A percentile compares a stretch with the other conserved stretches of the same genome.
Conservation (phyloP, 257 asterid species). For the Voacanga thouarsii region DNA sequence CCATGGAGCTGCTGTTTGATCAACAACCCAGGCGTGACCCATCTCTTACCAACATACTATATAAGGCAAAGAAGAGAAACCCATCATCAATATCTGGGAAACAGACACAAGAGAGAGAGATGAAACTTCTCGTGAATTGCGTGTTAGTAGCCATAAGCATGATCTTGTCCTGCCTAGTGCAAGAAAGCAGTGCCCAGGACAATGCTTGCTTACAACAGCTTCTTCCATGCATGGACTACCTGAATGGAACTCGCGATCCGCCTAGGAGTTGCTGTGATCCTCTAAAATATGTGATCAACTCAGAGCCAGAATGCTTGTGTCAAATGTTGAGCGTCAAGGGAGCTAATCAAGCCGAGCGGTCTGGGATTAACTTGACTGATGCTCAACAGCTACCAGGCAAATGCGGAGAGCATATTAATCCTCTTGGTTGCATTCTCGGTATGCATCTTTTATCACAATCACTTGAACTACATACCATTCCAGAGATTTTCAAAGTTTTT, state of each 20-base stretch:
- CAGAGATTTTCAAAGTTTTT: background rate
- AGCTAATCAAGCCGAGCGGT: conserved; percentile 56
- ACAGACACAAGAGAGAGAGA: background rate
- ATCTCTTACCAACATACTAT: background rate
- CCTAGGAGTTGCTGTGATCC: conserved; percentile 70
- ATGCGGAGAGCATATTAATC: conserved; percentile 77
- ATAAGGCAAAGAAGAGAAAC: background rate
- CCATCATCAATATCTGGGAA: background rate
- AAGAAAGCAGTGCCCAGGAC: conserved; percentile 19
- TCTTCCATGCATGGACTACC: conserved; percentile 59
- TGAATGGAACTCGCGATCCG: conserved; percentile 47
- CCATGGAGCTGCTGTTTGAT: conserved; percentile 15
- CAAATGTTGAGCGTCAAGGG: conserved; percentile 61
- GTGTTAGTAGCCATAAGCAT: background rate
- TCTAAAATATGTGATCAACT: conserved; percentile 42
- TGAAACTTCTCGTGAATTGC: background rate
- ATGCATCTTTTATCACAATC: background rate
- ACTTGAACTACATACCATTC: too few relatives aligned
- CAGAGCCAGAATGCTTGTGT: conserved; percentile 78
- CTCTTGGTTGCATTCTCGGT: conserved; percentile 77
- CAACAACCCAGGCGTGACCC: conserved; percentile 13
- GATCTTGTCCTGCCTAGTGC: background rate
- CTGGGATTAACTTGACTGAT: conserved; percentile 56
- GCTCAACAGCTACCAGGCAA: conserved; percentile 76
- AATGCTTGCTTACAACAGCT: conserved; percentile 46